phyloP scores from a whole-genome alignment of 2,329 filamentous ascomycete species.

The Ophiocordyceps camponoti-rufipedis region DNA sequence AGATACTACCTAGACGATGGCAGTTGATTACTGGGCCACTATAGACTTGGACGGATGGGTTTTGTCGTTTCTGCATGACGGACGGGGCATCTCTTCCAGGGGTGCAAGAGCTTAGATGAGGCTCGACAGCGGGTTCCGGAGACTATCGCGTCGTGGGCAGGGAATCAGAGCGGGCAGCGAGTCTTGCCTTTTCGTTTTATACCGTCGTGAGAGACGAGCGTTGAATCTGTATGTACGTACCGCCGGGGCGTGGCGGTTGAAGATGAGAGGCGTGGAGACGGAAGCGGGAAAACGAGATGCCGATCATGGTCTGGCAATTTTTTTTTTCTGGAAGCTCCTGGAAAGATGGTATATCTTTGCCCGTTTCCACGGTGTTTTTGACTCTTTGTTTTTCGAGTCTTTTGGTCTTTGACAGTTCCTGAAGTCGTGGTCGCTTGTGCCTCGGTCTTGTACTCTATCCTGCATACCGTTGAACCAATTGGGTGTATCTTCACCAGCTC shows the following conservation, averaged over 20 bases:
- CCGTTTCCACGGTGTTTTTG: neutral
- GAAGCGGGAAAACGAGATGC: neutral
- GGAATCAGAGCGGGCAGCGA: neutral
- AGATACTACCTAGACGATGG: neutral
- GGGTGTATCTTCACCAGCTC: neutral
- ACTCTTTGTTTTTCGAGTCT: neutral
- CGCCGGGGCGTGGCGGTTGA: neutral
- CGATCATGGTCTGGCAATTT: neutral
- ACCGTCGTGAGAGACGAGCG: neutral
- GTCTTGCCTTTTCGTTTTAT: neutral
- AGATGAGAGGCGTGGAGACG: neutral
- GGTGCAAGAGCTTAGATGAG: neutral
- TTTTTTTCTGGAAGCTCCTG: slow-evolving; percentile 20
- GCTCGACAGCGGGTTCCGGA: neutral
- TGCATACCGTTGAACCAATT: neutral
- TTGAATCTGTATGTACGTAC: neutral
- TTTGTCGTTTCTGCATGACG: neutral
- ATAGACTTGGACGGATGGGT: neutral
- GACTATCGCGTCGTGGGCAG: neutral
- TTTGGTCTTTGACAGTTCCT: neutral
- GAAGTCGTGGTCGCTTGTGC: neutral
- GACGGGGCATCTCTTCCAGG: neutral
- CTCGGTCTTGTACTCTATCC: neutral
- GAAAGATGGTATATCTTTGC: slow-evolving; percentile 15
- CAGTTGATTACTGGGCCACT: neutral